Conservation (phyloP, 345 rosid genomes). For the Carallia brachiata region DNA sequence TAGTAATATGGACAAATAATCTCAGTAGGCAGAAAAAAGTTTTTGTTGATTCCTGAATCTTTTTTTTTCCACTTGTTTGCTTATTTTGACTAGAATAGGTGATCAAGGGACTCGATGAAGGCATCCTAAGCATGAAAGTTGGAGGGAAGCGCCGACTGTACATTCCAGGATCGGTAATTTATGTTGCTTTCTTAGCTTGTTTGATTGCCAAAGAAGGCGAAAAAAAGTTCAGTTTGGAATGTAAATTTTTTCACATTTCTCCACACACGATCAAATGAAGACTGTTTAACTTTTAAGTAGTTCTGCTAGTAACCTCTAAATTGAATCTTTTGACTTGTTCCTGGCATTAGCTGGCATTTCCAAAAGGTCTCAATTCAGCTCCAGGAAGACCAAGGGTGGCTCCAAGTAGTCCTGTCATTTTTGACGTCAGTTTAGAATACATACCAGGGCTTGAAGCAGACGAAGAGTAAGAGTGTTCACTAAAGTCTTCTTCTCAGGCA, state of each 20-base stretch:
- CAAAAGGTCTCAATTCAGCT: conserved; percentile 83
- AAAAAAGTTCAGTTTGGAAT: neutral
- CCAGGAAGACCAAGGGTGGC: conserved; percentile 98
- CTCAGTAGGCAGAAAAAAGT: neutral
- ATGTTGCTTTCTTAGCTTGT: too few species aligned
- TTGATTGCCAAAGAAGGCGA: too few species aligned
- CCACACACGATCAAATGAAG: neutral
- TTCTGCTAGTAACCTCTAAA: neutral
- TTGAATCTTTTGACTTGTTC: neutral
- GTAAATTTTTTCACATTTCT: neutral
- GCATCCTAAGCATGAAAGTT: conserved; percentile 75
- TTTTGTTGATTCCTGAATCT: neutral
- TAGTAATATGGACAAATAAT: too few species aligned
- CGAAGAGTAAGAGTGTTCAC: conserved; percentile 34
- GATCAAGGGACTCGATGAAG: conserved; percentile 96
- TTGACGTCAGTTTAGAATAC: conserved; percentile 89
- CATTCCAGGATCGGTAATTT: conserved; percentile 76
- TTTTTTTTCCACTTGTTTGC: neutral
- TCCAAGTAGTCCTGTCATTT: conserved; percentile 77
- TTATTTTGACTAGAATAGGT: conserved; percentile 50
- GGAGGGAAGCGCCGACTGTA: conserved; percentile 94
- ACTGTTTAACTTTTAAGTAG: neutral
- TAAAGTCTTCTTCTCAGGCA: neutral
- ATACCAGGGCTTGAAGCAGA: conserved; percentile 87
- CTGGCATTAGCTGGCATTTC: conserved; percentile 71